Evolutionary conservation across 2,329 filamentous ascomycete genomes (phyloP).

Genomic region (Xylaria sp.): DNA sequence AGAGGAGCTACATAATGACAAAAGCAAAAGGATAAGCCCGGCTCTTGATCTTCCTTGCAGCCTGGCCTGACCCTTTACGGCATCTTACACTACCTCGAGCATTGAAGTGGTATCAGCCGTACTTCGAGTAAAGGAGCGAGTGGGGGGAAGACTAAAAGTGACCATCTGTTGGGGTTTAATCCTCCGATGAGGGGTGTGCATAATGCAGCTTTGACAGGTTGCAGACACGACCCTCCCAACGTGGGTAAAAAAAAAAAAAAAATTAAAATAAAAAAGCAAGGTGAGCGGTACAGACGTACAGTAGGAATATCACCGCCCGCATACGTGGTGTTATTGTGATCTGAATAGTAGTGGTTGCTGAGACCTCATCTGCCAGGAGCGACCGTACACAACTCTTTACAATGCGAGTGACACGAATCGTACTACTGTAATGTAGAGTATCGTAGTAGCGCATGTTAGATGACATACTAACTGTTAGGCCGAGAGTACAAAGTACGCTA

Average conservation of each 20-base stretch:
- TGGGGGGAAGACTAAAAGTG: constrained; percentile 9
- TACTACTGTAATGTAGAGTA: neutral
- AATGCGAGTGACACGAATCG: neutral
- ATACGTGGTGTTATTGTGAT: constrained; percentile 11
- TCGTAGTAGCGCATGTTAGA: neutral
- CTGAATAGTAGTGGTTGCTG: constrained; percentile 25
- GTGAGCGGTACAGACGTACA: neutral
- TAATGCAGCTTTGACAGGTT: constrained; percentile 41
- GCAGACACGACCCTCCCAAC: constrained; percentile 29
- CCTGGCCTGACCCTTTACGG: constrained; percentile 23
- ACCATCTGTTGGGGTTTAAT: constrained; percentile 31
- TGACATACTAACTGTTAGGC: constrained; percentile 2
- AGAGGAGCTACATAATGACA: constrained; percentile 9
- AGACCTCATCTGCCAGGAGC: neutral
- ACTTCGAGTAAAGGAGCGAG: constrained; percentile 15
- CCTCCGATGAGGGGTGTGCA: constrained; percentile 40
- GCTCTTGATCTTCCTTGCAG: constrained; percentile 31
- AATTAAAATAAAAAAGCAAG: constrained; percentile 15
- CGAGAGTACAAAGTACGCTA: neutral
- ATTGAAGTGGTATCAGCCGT: constrained; percentile 17
- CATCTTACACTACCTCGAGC: constrained; percentile 10
- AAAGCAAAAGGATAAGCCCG: constrained; percentile 22
- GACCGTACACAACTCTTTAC: neutral
- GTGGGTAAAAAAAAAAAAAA: constrained; percentile 15
- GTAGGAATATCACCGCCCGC: neutral